Conservation (phyloP, 2,329 filamentous ascomycete genomes). For the Monilinia fructigena region DNA sequence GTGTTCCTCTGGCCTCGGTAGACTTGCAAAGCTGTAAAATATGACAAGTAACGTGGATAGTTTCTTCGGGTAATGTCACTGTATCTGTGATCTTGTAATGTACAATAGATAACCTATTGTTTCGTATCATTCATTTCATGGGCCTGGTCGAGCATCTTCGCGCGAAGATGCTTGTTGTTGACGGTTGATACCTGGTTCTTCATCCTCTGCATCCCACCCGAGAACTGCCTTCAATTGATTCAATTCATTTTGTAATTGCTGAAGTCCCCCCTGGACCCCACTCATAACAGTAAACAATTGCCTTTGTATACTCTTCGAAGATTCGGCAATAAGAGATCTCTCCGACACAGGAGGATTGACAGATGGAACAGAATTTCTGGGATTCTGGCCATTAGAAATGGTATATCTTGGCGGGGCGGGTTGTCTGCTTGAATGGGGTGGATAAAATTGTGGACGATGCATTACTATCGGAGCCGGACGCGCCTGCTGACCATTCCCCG, state of each 20-base stretch:
- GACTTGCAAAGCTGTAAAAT: not conserved
- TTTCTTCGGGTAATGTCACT: not conserved
- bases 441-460: constrained; percentile 17
- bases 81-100: not conserved
- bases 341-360: not conserved
- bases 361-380: not conserved
- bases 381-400: not conserved
- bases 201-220: constrained; percentile 32
- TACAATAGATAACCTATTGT: not conserved
- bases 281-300: constrained; percentile 33
- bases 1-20: not conserved
- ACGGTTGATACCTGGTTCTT: not conserved
- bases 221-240: constrained; percentile 31
- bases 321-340: constrained; percentile 27
- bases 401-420: not conserved
- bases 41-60: not conserved
- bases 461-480: constrained; percentile 4
- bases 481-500: constrained; percentile 1
- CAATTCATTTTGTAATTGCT: constrained; percentile 34
- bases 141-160: not conserved
- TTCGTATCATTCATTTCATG: constrained; percentile 10
- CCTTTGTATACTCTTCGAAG: constrained; percentile 31
- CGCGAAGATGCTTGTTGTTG: not conserved
- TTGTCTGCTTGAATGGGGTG: not conserved
- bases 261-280: constrained; percentile 32